Percentiles rank a stretch among this genome's conserved stretches.
Evolutionary conservation across 1,284 basidiomycete species (phyloP).

Genomic region (Cutaneotrichosporon sp.): DNA sequence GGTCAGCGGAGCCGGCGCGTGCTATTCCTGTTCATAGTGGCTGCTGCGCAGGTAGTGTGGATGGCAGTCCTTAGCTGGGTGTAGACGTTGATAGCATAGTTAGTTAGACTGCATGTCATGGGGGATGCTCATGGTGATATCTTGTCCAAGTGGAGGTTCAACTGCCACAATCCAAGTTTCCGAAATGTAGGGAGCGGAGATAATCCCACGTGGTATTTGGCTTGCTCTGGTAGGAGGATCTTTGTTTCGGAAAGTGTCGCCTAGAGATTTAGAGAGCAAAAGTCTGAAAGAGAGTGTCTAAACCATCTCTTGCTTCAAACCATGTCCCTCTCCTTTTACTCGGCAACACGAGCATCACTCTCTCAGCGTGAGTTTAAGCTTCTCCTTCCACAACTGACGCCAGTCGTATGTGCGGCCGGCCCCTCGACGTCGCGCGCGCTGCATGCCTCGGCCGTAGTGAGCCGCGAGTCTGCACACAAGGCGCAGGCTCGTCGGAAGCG

Average conservation of each 20-base stretch:
- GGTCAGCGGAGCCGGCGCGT: slow-evolving; percentile 77
- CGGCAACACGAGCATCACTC: not conserved
- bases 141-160: not conserved
- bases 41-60: slow-evolving; percentile 73
- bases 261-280: not conserved
- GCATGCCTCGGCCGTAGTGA: slow-evolving; percentile 11
- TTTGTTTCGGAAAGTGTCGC: too few relatives aligned
- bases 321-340: slow-evolving; percentile 10
- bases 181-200: not conserved
- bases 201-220: not conserved
- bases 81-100: slow-evolving; percentile 34
- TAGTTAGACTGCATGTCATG: slow-evolving; percentile 13
- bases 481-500: slow-evolving; percentile 23
- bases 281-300: not conserved
- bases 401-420: slow-evolving; percentile 7
- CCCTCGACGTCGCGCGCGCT: slow-evolving; percentile 9
- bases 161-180: slow-evolving; percentile 2
- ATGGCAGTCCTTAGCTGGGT: slow-evolving; percentile 73
- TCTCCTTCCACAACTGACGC: not conserved
- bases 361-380: slow-evolving; percentile 6
- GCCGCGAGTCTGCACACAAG: slow-evolving; percentile 18
- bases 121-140: not conserved
- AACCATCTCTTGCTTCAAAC: slow-evolving; percentile 1
- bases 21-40: slow-evolving; percentile 73
- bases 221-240: not conserved